Evolutionary conservation across 495 filamentous ascomycete genomes (phyloP).

Genomic region (Margaritispora aquatica): DNA sequence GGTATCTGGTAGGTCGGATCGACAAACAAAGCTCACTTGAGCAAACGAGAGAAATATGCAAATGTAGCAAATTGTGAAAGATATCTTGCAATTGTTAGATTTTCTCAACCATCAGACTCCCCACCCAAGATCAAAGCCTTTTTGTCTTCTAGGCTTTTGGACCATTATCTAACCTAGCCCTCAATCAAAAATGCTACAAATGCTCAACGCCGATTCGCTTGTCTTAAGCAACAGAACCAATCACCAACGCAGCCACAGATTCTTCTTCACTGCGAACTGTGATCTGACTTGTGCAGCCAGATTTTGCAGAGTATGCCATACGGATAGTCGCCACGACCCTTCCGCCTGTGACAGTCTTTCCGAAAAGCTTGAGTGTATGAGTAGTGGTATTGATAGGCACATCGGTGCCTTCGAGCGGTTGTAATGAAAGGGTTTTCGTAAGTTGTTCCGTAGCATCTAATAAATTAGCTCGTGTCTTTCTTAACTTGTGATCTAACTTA

Average conservation of each 20-base stretch:
- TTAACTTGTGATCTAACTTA: constrained; percentile 38
- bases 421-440: constrained; percentile 76
- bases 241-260: constrained; percentile 75
- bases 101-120: constrained; percentile 3
- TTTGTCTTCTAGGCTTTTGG: not conserved
- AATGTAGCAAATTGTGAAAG: too few species aligned
- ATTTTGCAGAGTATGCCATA: constrained; percentile 91
- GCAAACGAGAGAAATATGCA: not conserved
- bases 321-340: constrained; percentile 79
- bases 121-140: not conserved
- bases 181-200: constrained; percentile 12
- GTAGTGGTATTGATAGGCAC: constrained; percentile 81
- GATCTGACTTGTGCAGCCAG: constrained; percentile 91
- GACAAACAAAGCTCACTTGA: not conserved
- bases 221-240: constrained; percentile 72
- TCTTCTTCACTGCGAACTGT: constrained; percentile 87
- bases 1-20: too few species aligned
- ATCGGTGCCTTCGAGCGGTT: constrained; percentile 90
- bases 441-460: constrained; percentile 93
- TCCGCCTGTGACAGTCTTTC: constrained; percentile 90
- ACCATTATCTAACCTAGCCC: constrained; percentile 14
- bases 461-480: constrained; percentile 11
- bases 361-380: constrained; percentile 91
- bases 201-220: constrained; percentile 12
- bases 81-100: not conserved